Percentiles rank a stretch among this genome's conserved stretches.
Evolutionary conservation across 75 land plant species (phyloP).

Genomic region (Cryptomeria japonica): DNA sequence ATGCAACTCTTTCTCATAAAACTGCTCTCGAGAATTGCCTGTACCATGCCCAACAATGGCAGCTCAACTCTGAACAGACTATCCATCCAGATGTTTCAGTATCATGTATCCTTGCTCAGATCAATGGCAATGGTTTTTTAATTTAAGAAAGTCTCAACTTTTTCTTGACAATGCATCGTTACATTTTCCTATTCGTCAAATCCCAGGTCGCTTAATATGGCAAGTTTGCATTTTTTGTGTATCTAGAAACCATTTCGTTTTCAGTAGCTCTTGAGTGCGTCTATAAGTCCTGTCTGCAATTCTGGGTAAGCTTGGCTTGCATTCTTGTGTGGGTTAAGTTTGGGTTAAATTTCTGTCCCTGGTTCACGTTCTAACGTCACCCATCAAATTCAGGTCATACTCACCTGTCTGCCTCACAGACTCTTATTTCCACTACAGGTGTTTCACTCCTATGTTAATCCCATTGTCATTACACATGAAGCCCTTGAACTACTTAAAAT

Average conservation of each 20-base stretch:
- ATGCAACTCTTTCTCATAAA: constrained; percentile 66
- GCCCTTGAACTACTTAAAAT: too few species aligned
- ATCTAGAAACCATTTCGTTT: background rate
- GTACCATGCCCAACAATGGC: constrained; percentile 72
- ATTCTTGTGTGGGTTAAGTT: too few species aligned
- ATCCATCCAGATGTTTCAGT: constrained; percentile 42
- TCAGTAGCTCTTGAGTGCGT: background rate
- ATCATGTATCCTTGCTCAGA: constrained; percentile 47
- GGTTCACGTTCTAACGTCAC: too few species aligned
- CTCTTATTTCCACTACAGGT: background rate
- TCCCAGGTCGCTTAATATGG: background rate
- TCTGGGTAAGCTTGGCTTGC: background rate
- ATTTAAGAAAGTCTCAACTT: too few species aligned
- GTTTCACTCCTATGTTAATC: background rate
- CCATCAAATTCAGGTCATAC: too few species aligned
- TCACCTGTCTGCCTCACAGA: too few species aligned
- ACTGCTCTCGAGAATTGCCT: constrained; percentile 66
- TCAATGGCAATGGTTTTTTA: background rate
- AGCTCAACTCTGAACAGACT: constrained; percentile 45
- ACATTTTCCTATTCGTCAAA: background rate
- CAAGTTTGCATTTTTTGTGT: background rate
- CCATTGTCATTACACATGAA: background rate
- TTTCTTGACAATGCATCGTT: background rate
- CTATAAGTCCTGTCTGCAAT: too few species aligned
- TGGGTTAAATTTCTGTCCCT: too few species aligned